These are phyloP conservation scores for Tinospora cordifolia DNA, from an alignment of 164 flowering plant genomes.

Conservation along the genomic window DNA sequence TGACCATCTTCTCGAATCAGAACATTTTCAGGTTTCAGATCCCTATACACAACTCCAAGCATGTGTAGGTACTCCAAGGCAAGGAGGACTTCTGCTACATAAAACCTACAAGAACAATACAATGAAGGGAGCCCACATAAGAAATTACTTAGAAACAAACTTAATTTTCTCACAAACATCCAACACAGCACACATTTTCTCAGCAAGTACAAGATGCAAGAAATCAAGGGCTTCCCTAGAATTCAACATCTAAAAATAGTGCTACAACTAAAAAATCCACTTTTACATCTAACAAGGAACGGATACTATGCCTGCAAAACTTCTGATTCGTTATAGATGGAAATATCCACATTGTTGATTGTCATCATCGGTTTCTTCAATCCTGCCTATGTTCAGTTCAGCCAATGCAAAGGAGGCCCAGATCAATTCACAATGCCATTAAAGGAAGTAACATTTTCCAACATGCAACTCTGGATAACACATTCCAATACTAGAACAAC, in stretches of 20 bases:
- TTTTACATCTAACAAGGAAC: not conserved
- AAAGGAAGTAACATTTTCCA: no score
- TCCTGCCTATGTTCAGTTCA: no score
- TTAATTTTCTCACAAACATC: not conserved
- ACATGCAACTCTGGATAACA: no score
- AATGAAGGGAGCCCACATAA: constrained; percentile 3
- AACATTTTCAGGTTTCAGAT: constrained; percentile 82
- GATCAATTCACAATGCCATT: no score
- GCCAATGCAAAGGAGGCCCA: no score
- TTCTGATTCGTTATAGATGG: no score
- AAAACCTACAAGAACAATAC: constrained; percentile 48
- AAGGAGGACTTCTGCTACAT: constrained; percentile 78
- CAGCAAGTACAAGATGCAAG: not conserved
- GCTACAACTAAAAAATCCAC: not conserved
- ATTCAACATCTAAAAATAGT: not conserved
- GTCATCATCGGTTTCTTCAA: no score
- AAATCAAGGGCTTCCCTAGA: not conserved
- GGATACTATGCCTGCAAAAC: no score
- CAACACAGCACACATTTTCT: not conserved
- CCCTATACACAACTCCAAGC: constrained; percentile 92
- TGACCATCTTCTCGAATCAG: constrained; percentile 89
- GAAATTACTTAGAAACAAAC: not conserved
- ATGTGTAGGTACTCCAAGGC: constrained; percentile 89
- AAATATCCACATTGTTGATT: no score
- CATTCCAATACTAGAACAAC: no score